phyloP scores from a whole-genome alignment of 1,139 yeast genomes.

The Nadsonia starkeyi-henricii region DNA sequence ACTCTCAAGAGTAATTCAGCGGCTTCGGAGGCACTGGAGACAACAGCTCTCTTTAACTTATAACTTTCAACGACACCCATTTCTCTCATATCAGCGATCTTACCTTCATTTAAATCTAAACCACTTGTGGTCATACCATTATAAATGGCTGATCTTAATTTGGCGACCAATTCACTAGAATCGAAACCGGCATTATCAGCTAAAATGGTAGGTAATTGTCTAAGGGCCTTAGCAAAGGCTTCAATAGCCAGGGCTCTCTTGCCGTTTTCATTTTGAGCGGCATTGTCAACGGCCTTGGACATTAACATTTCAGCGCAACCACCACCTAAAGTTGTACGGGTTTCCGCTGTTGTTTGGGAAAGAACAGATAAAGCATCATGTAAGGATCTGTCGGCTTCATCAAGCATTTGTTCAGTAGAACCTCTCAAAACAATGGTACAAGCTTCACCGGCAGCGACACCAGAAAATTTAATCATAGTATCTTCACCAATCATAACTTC shows the following conservation, averaged over 20 bases:
- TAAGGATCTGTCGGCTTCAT: slow-evolving; percentile 92
- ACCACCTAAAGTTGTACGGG: slow-evolving; percentile 94
- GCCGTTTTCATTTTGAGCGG: slow-evolving; percentile 87
- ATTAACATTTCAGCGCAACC: slow-evolving; percentile 97
- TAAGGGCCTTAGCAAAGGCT: slow-evolving; percentile 82
- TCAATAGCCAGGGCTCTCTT: slow-evolving; percentile 91
- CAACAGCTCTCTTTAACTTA: slow-evolving; percentile 87
- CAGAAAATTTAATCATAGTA: slow-evolving; percentile 72
- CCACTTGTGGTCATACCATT: slow-evolving; percentile 89
- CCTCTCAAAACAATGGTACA: slow-evolving; percentile 94
- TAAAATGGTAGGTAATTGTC: slow-evolving; percentile 88
- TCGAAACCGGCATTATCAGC: slow-evolving; percentile 98
- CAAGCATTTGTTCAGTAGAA: slow-evolving; percentile 90
- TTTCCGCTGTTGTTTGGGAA: slow-evolving; percentile 87
- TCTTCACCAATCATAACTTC: slow-evolving; percentile 90
- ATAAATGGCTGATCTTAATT: slow-evolving; percentile 83
- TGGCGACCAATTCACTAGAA: slow-evolving; percentile 82
- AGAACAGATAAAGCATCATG: slow-evolving; percentile 94
- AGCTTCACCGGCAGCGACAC: slow-evolving; percentile 92
- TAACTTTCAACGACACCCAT: slow-evolving; percentile 84
- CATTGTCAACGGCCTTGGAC: slow-evolving; percentile 95
- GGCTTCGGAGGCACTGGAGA: slow-evolving; percentile 93
- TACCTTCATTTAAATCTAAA: slow-evolving; percentile 70
- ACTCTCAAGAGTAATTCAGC: slow-evolving; percentile 91
- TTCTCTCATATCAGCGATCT: slow-evolving; percentile 86